Conservation (phyloP, 768 basidiomycete genomes). For the Chalciporus sphaerocephalus region DNA sequence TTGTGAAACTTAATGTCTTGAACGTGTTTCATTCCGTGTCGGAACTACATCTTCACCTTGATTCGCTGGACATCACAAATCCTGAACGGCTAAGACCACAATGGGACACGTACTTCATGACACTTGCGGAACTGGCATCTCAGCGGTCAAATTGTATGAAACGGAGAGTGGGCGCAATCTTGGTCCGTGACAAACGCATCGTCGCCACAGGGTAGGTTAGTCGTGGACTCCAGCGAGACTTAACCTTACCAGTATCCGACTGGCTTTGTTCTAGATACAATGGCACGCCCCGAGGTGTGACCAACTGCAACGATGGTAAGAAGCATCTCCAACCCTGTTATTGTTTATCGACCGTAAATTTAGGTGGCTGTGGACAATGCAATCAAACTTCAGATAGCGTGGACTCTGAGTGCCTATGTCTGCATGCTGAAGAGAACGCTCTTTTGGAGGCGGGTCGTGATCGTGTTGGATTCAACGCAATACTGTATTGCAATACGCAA, state of each 20-base stretch:
- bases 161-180: slow-evolving; percentile 87
- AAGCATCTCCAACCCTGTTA: neutral
- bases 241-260: slow-evolving; percentile 2
- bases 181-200: slow-evolving; percentile 80
- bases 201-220: slow-evolving; percentile 67
- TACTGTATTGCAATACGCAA: slow-evolving; percentile 98
- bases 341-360: slow-evolving; percentile 52
- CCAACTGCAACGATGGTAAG: slow-evolving; percentile 63
- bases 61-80: slow-evolving; percentile 64
- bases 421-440: slow-evolving; percentile 98
- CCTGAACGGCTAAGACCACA: slow-evolving; percentile 74
- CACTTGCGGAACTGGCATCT: slow-evolving; percentile 84
- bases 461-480: slow-evolving; percentile 72
- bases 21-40: slow-evolving; percentile 58
- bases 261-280: slow-evolving; percentile 65
- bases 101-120: slow-evolving; percentile 99
- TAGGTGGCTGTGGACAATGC: slow-evolving; percentile 87
- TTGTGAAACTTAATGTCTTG: slow-evolving; percentile 56
- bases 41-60: slow-evolving; percentile 60
- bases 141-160: slow-evolving; percentile 96
- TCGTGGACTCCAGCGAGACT: slow-evolving; percentile 1
- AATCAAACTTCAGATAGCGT: slow-evolving; percentile 47
- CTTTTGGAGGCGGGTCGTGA: slow-evolving; percentile 91
- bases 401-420: slow-evolving; percentile 80
- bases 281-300: slow-evolving; percentile 87